Evolutionary conservation across 495 filamentous ascomycete genomes (phyloP), one percentile per base, ranked within the genome.

Genomic region (Cladorrhinum samala): DNA sequence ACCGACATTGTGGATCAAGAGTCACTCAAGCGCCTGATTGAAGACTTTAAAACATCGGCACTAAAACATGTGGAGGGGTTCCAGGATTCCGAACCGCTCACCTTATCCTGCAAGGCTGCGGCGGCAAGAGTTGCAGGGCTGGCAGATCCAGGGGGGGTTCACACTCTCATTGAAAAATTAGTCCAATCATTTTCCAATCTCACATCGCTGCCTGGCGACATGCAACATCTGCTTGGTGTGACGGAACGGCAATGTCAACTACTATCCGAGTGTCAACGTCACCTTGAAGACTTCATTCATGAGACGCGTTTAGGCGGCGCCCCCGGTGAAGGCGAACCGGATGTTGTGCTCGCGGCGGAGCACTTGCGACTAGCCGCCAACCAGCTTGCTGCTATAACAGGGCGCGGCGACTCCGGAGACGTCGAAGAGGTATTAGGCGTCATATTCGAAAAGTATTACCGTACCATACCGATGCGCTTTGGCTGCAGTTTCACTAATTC

Each of bases 391-490:
- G 82, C 83, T 57, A 95, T 96, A 54, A 97, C 90, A 3, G 93
- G 93, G 1, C 83, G 82, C 51, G 93, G 91, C 2, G 87, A 88
- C 53, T 80, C 78, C 39, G 91, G 89, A 1, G 93, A 99, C 77
- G 89, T 99, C 25, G 92, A 99, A 68, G 93, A 97, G 62, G 90
- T 97, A 2, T 70, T 99, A 53, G 94, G 94, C 1, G 92, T 97
- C 37, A 91, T 99, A 1, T 97, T 99, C 72, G 92, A 99, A 68
- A 97, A 95, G 87, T 93, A 64, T 36, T 6, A 6, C 24, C 43
- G 38, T 17, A 25, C 24, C 38, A 8, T 46, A 39, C 36, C 43
- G 5, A 27, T 33, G 45, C 24, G 17, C 21, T 47, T 19, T 14
- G 5, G 39, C n/a, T 14, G n/a, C n/a, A 46, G 20, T 6, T 17